phyloP scores from a whole-genome alignment of 176 grass and related monocot genomes.

The Themeda triandra region DNA sequence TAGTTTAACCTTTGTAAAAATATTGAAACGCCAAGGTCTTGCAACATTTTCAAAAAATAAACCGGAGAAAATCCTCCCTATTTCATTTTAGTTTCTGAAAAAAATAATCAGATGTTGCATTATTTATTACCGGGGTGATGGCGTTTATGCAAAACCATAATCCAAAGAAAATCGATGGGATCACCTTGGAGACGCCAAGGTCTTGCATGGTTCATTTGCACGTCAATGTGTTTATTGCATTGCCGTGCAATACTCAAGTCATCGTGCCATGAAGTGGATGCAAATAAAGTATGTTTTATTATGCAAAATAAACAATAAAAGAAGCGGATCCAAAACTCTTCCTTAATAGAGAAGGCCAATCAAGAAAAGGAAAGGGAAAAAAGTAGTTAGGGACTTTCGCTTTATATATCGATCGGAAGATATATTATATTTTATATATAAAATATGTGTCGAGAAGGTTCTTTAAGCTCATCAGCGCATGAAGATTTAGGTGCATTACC shows the following conservation, averaged over 20 bases:
- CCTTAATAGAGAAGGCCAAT: slow-evolving; percentile 6
- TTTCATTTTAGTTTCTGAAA: too few species aligned
- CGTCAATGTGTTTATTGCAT: background rate
- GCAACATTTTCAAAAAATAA: too few species aligned
- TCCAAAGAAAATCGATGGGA: too few species aligned
- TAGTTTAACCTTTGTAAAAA: too few species aligned
- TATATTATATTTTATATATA: background rate
- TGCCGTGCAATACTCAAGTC: background rate
- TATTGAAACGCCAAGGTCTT: too few species aligned
- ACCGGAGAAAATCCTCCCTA: too few species aligned
- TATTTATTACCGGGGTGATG: too few species aligned
- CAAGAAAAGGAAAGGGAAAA: background rate
- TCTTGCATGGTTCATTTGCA: background rate
- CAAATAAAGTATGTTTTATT: background rate
- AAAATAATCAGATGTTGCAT: too few species aligned
- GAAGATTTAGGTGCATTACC: background rate
- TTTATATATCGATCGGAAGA: background rate
- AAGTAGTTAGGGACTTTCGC: background rate
- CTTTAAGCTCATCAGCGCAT: background rate
- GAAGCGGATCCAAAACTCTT: slow-evolving; percentile 10
- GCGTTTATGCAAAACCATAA: too few species aligned
- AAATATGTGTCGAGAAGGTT: background rate
- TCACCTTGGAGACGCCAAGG: background rate
- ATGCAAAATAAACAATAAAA: background rate
- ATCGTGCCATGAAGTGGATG: background rate